phyloP scores from a whole-genome alignment of 2,329 filamentous ascomycete genomes.

The Pseudogymnoascus destructans region DNA sequence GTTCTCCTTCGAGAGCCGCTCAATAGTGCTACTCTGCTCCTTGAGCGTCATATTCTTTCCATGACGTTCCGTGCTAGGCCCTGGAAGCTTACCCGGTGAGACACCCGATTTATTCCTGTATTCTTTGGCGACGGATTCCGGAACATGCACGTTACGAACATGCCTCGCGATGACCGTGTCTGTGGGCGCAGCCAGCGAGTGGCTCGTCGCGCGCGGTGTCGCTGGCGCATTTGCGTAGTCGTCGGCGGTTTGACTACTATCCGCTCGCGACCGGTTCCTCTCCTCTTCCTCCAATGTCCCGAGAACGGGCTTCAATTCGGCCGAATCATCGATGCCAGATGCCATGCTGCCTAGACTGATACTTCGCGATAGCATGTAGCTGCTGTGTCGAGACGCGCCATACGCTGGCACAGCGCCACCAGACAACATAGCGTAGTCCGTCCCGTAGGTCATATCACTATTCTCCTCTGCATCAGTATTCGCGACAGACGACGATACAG shows the following conservation, averaged over 20 bases:
- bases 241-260: slow-evolving; percentile 29
- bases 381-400: slow-evolving; percentile 35
- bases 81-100: slow-evolving; percentile 41
- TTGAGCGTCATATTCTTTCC: slow-evolving; percentile 76
- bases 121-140: slow-evolving; percentile 74
- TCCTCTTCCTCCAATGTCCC: slow-evolving; percentile 49
- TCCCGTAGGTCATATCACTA: slow-evolving; percentile 62
- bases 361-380: slow-evolving; percentile 54
- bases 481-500: slow-evolving; percentile 44
- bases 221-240: slow-evolving; percentile 37
- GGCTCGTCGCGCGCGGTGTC: slow-evolving; percentile 54
- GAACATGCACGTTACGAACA: slow-evolving; percentile 80
- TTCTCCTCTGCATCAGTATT: slow-evolving; percentile 40
- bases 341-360: slow-evolving; percentile 84
- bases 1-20: slow-evolving; percentile 92
- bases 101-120: slow-evolving; percentile 65
- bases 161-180: slow-evolving; percentile 83
- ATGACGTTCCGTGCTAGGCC: slow-evolving; percentile 37
- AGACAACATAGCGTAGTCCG: slow-evolving; percentile 72
- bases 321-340: slow-evolving; percentile 47
- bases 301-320: slow-evolving; percentile 31
- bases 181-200: slow-evolving; percentile 51
- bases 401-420: slow-evolving; percentile 56
- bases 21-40: slow-evolving; percentile 95
- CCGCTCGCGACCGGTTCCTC: slow-evolving; percentile 32